A percentile compares a stretch with the other conserved stretches of the same genome.
Conservation (phyloP, 768 basidiomycete species). For the Termitomyces sp. region DNA sequence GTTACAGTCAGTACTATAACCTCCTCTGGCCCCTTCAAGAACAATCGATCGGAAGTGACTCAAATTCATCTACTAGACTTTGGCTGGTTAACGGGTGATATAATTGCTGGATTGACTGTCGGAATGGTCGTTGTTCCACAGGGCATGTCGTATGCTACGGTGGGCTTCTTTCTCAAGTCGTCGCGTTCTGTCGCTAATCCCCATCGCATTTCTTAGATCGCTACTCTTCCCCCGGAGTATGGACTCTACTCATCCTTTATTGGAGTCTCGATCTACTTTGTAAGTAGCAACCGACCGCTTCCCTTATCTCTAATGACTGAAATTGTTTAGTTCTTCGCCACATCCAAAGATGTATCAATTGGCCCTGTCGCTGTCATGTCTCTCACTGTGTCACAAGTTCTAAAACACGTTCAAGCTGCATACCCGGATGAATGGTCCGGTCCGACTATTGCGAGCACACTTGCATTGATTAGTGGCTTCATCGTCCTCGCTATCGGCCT, state of each 20-base stretch:
- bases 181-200: background rate
- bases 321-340: constrained; percentile 77
- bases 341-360: constrained; percentile 98
- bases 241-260: constrained; percentile 94
- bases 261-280: constrained; percentile 81
- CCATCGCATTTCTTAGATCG: constrained; percentile 49
- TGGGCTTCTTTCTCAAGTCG: constrained; percentile 20
- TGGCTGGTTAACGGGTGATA: constrained; percentile 81
- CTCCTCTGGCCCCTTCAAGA: background rate
- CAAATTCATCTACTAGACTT: constrained; percentile 39
- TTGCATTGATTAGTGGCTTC: constrained; percentile 88
- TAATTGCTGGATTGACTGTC: constrained; percentile 90
- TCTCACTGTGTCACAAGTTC: constrained; percentile 78
- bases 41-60: background rate
- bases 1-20: constrained; percentile 67
- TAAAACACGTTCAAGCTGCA: constrained; percentile 53
- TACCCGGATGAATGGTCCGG: constrained; percentile 57
- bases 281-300: constrained; percentile 29
- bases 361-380: constrained; percentile 99
- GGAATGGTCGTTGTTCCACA: constrained; percentile 96
- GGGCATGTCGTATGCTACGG: constrained; percentile 85
- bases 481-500: constrained; percentile 90
- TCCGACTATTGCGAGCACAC: constrained; percentile 76
- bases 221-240: constrained; percentile 81
- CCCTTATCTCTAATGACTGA: background rate